Conservation (phyloP, 176 grass and related monocot species). For the Aegilops longissima region DNA sequence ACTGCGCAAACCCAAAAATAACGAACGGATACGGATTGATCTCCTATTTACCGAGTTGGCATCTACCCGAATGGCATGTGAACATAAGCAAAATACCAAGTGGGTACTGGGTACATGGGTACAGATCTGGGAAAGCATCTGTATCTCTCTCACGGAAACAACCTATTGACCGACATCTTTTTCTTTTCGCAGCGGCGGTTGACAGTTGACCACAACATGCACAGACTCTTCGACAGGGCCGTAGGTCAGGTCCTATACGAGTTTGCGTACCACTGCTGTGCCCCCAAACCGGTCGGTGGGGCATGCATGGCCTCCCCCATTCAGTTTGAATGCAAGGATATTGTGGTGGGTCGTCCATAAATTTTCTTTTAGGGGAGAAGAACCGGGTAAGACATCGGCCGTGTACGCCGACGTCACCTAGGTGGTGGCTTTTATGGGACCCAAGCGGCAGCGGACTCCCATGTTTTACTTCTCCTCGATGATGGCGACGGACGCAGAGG, state of each 20-base stretch:
- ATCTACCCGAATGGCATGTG: neutral
- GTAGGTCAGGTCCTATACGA: neutral
- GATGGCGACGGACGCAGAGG: too few relatives aligned
- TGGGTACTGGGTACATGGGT: neutral
- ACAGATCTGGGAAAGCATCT: neutral
- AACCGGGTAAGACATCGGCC: too few relatives aligned
- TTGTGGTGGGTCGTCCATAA: too few relatives aligned
- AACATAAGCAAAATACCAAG: constrained; percentile 5
- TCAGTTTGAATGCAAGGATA: too few relatives aligned
- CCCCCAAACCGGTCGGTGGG: neutral
- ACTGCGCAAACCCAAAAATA: too few relatives aligned
- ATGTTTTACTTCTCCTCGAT: too few relatives aligned
- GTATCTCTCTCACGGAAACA: constrained; percentile 33
- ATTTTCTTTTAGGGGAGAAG: too few relatives aligned
- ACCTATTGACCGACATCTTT: constrained; percentile 53
- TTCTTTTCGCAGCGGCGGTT: constrained; percentile 5
- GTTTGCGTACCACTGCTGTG: neutral
- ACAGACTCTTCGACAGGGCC: neutral
- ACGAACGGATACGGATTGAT: too few relatives aligned
- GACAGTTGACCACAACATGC: neutral
- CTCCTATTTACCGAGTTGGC: neutral
- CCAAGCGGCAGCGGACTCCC: too few relatives aligned
- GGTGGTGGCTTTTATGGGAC: too few relatives aligned
- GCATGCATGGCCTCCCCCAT: too few relatives aligned
- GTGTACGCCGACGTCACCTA: too few relatives aligned